Evolutionary conservation across 2,329 filamentous ascomycete genomes (phyloP), one percentile per base, ranked within the genome.

Genomic region (Fusarium agapanthi): DNA sequence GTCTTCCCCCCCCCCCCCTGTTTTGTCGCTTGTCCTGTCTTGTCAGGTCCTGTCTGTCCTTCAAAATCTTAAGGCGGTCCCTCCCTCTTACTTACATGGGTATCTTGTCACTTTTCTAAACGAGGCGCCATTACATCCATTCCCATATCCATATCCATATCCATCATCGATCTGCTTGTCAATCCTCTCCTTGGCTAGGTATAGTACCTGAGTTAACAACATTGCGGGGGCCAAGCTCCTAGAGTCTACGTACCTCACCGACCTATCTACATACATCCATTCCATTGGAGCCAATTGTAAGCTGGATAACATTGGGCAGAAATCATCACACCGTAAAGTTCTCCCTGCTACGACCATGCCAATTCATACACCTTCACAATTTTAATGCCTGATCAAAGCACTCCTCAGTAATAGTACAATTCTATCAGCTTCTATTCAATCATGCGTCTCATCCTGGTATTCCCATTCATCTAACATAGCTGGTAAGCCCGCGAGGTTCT

Each of bases 401-500:
- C 32, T 35, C 34, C n/a, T 57, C 41, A 34, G 45, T 67, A 61
- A 65, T 61, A 55, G 51, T 64, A 68, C 62, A 63, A 50, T 58
- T 72, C 61, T 68, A 76, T 71, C 69, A 65, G 60, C 60, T 61
- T 71, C 72, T 61, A 69, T 72, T 56, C 64, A 76, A 68, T 54
- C 48, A 65, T 74, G 66, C 68, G 65, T 71, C 68, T 73, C 70
- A 47, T 71, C 74, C 72, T 69, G 45, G 57, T 68, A 44, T 73
- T 71, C 45, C 58, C 65, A 62, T 54, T 28, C 34, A 54, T 67
- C 73, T 62, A 67, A 58, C 43, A 28, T 35, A 60, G 54, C 67
- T 51, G 38, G 44, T 69, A 65, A 73, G 66, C 69, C 73, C 75
- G 75, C 56, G 75, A 77, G 75, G 53, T 57, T 57, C 75, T 73